Evolutionary conservation across 805 yeast species (phyloP).

Genomic region (Starmerella scarabaei): DNA sequence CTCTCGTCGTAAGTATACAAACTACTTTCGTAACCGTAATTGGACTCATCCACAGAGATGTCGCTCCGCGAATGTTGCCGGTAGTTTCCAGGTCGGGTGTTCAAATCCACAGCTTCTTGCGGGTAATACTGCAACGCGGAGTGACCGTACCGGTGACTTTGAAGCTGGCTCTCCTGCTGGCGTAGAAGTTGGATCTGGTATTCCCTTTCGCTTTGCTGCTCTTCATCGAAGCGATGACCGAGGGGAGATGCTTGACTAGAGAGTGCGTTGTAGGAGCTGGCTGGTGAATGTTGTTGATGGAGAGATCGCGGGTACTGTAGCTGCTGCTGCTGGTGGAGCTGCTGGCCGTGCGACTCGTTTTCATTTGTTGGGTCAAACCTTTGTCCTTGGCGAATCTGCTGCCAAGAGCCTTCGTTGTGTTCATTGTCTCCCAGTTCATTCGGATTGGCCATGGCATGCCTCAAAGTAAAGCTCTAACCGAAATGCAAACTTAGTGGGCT

Average conservation of each 20-base stretch:
- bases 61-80: neutral
- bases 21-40: neutral
- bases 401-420: too few species aligned
- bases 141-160: neutral
- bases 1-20: neutral
- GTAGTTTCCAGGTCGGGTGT: too few species aligned
- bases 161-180: neutral
- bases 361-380: too few species aligned
- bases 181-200: neutral
- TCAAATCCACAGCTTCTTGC: too few species aligned
- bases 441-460: neutral
- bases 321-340: neutral
- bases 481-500: too few species aligned
- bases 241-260: neutral
- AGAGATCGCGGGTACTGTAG: too few species aligned
- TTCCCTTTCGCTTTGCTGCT: neutral
- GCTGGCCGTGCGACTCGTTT: neutral
- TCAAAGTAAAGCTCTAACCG: too few species aligned
- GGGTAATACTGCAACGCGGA: neutral
- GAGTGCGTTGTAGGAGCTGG: neutral
- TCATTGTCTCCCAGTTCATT: neutral
- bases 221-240: neutral
- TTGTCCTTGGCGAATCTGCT: too few species aligned
- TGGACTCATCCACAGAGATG: neutral
- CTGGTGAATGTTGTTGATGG: neutral